These are phyloP conservation scores for Paraconiothyrium brasiliense DNA, from an alignment of 2,329 filamentous ascomycete genomes.

Conservation along the genomic window DNA sequence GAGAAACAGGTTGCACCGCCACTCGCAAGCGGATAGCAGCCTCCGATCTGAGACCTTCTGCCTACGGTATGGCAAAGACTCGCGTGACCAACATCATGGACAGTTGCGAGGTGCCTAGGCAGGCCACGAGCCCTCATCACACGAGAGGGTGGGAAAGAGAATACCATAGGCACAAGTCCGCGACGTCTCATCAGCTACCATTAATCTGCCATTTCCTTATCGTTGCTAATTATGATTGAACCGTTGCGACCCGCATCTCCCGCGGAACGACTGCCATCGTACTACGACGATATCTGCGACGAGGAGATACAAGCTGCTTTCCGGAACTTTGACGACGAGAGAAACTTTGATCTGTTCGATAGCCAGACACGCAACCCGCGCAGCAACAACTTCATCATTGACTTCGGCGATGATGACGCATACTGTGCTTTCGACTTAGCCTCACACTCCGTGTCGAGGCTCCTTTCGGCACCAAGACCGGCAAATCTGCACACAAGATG, in stretches of 20 bases:
- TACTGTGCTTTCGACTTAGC: conserved; percentile 66
- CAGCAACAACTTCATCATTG: conserved; percentile 70
- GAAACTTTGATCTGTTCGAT: conserved; percentile 58
- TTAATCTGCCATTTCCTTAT: conserved; percentile 1
- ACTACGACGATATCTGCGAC: conserved; percentile 47
- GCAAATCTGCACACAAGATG: conserved; percentile 68
- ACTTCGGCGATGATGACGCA: conserved; percentile 67
- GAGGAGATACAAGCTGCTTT: conserved; percentile 54
- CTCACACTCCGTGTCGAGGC: conserved; percentile 52
- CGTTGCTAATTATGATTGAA: conserved; percentile 31
- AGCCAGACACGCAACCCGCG: conserved; percentile 50
- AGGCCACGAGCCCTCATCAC: conserved; percentile 44
- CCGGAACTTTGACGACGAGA: conserved; percentile 62
- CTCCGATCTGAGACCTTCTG: conserved; percentile 36
- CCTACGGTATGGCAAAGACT: conserved; percentile 21
- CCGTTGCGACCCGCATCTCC: conserved; percentile 40
- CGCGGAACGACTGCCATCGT: conserved; percentile 43
- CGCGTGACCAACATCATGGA: conserved; percentile 41
- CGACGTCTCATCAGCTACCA: neutral
- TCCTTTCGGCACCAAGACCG: conserved; percentile 53
- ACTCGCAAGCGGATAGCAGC: conserved; percentile 4
- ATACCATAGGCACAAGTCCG: conserved; percentile 4
- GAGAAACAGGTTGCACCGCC: neutral
- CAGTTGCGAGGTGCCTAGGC: conserved; percentile 22
- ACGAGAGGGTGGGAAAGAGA: conserved; percentile 17